These are phyloP conservation scores for Colletotrichum phormii DNA, from an alignment of 2,329 filamentous ascomycete species.

Conservation along the genomic window DNA sequence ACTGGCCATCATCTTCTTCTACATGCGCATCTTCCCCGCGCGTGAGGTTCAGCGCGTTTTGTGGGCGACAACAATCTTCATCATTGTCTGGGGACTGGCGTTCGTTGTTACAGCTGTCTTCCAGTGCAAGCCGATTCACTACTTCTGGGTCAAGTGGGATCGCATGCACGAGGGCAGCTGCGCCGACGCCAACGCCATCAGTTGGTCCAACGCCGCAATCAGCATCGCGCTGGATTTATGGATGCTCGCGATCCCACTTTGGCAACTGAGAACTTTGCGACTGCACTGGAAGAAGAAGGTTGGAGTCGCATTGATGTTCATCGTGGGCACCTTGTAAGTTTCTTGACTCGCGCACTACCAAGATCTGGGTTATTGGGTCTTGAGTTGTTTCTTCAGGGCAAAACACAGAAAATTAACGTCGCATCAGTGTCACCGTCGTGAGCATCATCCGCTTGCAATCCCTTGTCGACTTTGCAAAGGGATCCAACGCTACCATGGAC, in stretches of 20 bases:
- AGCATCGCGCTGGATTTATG: conserved; percentile 61
- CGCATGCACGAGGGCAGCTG: conserved; percentile 57
- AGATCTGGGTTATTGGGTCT: background rate
- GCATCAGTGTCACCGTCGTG: conserved; percentile 42
- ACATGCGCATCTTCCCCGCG: conserved; percentile 60
- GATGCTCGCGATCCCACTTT: conserved; percentile 60
- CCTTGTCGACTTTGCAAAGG: conserved; percentile 40
- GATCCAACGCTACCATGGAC: conserved; percentile 41
- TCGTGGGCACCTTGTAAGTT: conserved; percentile 53
- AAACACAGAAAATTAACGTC: background rate
- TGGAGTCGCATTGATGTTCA: conserved; percentile 57
- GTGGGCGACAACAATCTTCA: conserved; percentile 51
- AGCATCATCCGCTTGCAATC: conserved; percentile 44
- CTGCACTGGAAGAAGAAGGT: conserved; percentile 58
- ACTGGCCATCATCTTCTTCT: conserved; percentile 62
- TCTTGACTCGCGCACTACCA: background rate
- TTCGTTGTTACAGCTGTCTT: conserved; percentile 56
- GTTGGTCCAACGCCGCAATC: conserved; percentile 59
- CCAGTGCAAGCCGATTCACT: conserved; percentile 59
- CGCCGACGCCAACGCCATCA: conserved; percentile 55
- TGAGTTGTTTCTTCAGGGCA: too few relatives aligned
- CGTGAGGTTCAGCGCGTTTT: conserved; percentile 48
- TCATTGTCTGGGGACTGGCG: conserved; percentile 47
- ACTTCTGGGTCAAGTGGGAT: conserved; percentile 65
- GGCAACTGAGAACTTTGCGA: conserved; percentile 50